A percentile compares a stretch with the other conserved stretches of the same genome.
Evolutionary conservation across 345 rosid species (phyloP).

Genomic region (Angophora floribunda): DNA sequence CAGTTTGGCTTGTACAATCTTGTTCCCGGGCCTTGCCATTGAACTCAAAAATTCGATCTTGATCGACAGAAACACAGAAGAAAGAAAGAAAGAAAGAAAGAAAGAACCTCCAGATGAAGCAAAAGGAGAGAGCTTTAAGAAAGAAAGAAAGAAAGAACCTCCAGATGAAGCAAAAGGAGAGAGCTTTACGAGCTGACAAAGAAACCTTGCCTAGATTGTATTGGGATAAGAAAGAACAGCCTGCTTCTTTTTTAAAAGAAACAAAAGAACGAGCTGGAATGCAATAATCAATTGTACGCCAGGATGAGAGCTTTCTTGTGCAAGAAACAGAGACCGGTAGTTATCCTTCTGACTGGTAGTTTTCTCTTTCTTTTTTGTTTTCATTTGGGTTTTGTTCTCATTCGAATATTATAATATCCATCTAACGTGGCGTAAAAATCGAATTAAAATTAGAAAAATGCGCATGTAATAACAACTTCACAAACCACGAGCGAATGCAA

Average conservation of each 20-base stretch:
- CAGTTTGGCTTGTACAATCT: slow-evolving; percentile 74
- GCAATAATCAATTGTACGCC: neutral
- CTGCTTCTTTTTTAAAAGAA: neutral
- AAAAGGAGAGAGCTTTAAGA: neutral
- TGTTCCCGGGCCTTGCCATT: slow-evolving; percentile 34
- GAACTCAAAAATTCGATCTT: neutral
- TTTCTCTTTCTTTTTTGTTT: neutral
- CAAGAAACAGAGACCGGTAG: neutral
- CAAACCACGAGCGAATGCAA: neutral
- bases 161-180: neutral
- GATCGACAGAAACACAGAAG: neutral
- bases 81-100: neutral
- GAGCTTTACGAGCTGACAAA: neutral
- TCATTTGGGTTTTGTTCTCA: neutral
- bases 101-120: neutral
- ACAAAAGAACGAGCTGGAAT: neutral
- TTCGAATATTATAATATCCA: neutral
- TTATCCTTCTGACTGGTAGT: neutral
- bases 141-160: neutral
- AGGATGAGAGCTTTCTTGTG: neutral
- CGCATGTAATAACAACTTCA: neutral
- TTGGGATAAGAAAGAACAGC: neutral
- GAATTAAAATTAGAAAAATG: neutral
- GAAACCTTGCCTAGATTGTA: neutral
- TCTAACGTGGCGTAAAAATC: neutral